Evolutionary conservation across 257 asterid genomes (phyloP).

Genomic region (Penstemon eatonii): DNA sequence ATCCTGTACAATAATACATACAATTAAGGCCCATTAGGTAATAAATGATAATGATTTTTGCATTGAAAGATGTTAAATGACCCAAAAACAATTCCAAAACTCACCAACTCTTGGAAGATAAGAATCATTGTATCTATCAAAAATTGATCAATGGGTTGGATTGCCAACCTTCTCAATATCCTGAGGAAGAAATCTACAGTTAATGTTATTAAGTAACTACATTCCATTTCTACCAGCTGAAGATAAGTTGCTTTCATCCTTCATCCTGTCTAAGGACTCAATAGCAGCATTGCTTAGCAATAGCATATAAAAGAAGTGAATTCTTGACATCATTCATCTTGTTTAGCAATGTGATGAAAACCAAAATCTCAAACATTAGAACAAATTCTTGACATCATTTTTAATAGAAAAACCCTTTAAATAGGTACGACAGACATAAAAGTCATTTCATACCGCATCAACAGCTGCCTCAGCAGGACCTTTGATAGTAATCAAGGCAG

Average conservation of each 20-base stretch:
- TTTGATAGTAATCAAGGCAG: conserved; percentile 79
- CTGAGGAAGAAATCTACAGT: conserved; percentile 99
- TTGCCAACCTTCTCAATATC: conserved; percentile 99
- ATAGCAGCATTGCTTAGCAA: conserved; percentile 72
- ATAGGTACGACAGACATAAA: conserved; percentile 11
- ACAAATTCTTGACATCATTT: not conserved
- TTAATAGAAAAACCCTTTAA: not conserved
- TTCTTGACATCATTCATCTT: too few species aligned
- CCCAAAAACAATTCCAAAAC: conserved; percentile 18
- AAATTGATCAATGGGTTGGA: conserved; percentile 95
- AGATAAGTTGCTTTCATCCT: conserved; percentile 86
- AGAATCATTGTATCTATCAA: conserved; percentile 89
- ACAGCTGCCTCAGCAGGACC: conserved; percentile 99
- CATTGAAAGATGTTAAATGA: conserved; percentile 1
- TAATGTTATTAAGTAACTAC: conserved; percentile 74
- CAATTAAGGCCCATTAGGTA: not conserved
- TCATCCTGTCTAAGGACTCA: conserved; percentile 90
- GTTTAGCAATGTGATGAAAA: not conserved
- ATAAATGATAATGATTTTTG: conserved; percentile 3
- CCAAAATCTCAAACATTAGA: conserved; percentile 8
- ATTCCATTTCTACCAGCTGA: conserved; percentile 97
- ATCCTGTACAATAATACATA: conserved; percentile 47
- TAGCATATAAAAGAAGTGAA: too few species aligned
- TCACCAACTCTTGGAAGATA: conserved; percentile 90
- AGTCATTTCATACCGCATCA: conserved; percentile 66